Evolutionary conservation across 176 grass and related monocot species (phyloP).

Genomic region (Oryza longistaminata): DNA sequence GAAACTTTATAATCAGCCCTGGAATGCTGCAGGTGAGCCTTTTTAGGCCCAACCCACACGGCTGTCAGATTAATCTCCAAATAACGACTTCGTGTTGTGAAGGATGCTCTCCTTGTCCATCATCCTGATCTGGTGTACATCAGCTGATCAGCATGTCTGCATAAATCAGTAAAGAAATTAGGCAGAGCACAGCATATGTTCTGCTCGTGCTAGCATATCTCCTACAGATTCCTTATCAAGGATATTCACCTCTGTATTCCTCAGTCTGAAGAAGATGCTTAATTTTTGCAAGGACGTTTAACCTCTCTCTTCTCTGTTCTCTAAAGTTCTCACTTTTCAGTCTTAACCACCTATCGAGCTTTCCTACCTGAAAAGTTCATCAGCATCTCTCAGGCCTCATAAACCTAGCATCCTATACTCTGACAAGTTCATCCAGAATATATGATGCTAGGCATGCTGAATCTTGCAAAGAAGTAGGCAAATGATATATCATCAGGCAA

Average conservation of each 20-base stretch:
- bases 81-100: not conserved
- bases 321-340: not conserved
- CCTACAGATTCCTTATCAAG: too few relatives aligned
- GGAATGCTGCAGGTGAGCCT: not conserved
- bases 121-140: not conserved
- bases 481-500: too few relatives aligned
- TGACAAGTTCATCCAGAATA: too few relatives aligned
- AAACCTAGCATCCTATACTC: not conserved
- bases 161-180: not conserved
- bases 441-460: too few relatives aligned
- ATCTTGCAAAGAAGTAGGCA: too few relatives aligned
- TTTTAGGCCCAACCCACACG: not conserved
- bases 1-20: not conserved
- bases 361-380: constrained; percentile 8
- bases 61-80: not conserved
- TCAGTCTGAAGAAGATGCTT: not conserved
- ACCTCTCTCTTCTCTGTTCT: not conserved
- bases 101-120: not conserved
- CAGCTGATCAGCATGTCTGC: not conserved
- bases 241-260: not conserved
- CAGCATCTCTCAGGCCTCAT: not conserved
- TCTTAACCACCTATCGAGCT: not conserved
- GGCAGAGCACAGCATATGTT: not conserved
- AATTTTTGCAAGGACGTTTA: not conserved
- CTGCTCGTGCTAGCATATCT: too few relatives aligned